These are phyloP conservation scores for Fennellomyces sp. DNA, from an alignment of 371 early-diverging fungal species.

Conservation along the genomic window DNA sequence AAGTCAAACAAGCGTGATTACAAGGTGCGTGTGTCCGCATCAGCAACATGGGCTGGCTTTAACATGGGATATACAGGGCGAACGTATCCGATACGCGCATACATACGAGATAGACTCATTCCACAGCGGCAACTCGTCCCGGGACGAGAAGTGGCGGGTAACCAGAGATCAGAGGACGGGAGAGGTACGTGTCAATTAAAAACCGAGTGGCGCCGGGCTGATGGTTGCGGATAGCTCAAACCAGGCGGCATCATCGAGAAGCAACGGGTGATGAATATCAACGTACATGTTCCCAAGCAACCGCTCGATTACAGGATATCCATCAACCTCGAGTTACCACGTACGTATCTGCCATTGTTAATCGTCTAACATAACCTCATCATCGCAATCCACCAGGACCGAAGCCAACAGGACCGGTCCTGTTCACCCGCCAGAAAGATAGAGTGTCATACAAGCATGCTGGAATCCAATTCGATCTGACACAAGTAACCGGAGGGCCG, in stretches of 20 bases:
- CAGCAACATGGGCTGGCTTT: too few relatives aligned
- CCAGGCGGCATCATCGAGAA: slow-evolving; percentile 70
- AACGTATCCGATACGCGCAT: slow-evolving; percentile 64
- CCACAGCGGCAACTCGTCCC: too few relatives aligned
- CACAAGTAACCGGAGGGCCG: slow-evolving; percentile 63
- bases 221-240: slow-evolving; percentile 48
- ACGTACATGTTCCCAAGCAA: slow-evolving; percentile 72
- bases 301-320: slow-evolving; percentile 76
- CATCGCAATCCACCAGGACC: too few relatives aligned
- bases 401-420: too few relatives aligned
- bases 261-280: slow-evolving; percentile 64
- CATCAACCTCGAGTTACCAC: slow-evolving; percentile 70
- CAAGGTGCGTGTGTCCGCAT: neutral
- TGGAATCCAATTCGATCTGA: slow-evolving; percentile 75
- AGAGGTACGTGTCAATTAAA: slow-evolving; percentile 17
- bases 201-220: too few relatives aligned
- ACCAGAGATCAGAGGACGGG: slow-evolving; percentile 65
- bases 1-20: slow-evolving; percentile 51
- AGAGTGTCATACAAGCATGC: slow-evolving; percentile 75
- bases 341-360: slow-evolving; percentile 22
- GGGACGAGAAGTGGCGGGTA: slow-evolving; percentile 56
- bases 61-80: too few relatives aligned
- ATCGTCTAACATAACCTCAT: too few relatives aligned
- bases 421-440: slow-evolving; percentile 75
- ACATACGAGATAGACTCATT: slow-evolving; percentile 73